phyloP scores from a whole-genome alignment of 2,329 filamentous ascomycete genomes.

The Colletotrichum chrysophilum region DNA sequence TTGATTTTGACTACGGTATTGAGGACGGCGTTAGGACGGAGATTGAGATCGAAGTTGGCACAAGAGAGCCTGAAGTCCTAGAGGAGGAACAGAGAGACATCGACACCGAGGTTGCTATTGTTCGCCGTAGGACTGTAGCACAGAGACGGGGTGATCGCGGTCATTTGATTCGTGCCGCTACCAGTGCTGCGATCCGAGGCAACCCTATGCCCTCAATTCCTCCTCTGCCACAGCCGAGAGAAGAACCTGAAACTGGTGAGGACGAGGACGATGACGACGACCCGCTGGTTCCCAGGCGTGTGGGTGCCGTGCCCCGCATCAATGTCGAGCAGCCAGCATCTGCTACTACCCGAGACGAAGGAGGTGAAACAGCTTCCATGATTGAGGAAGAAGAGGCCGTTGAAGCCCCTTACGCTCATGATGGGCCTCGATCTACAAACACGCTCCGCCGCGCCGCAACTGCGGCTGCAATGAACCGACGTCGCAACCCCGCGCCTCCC shows the following conservation, averaged over 20 bases:
- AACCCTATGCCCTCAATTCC: conserved; percentile 29
- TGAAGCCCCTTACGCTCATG: conserved; percentile 76
- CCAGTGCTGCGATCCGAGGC: conserved; percentile 37
- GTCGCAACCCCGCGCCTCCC: conserved; percentile 64
- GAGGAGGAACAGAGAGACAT: conserved; percentile 77
- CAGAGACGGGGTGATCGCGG: conserved; percentile 58
- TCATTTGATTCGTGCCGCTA: conserved; percentile 54
- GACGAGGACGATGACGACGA: conserved; percentile 46
- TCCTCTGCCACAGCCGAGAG: conserved; percentile 29
- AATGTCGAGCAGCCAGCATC: conserved; percentile 20
- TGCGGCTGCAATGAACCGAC: conserved; percentile 76
- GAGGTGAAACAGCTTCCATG: conserved; percentile 50
- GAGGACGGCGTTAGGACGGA: conserved; percentile 61
- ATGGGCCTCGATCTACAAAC: conserved; percentile 71
- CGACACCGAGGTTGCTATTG: conserved; percentile 79
- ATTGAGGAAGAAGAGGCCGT: conserved; percentile 62
- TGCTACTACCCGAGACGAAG: conserved; percentile 34
- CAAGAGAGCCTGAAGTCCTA: conserved; percentile 70
- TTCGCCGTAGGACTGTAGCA: conserved; percentile 74
- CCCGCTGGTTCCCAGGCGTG: conserved; percentile 56
- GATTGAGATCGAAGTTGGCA: conserved; percentile 76
- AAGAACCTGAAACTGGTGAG: conserved; percentile 26
- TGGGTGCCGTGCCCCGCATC: conserved; percentile 39
- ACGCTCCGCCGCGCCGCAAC: conserved; percentile 76
- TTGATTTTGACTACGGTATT: conserved; percentile 74